A percentile compares a stretch with the other conserved stretches of the same genome.
Evolutionary conservation across 2,329 filamentous ascomycete genomes (phyloP).

Genomic region (Rhinocladiella mackenziei): DNA sequence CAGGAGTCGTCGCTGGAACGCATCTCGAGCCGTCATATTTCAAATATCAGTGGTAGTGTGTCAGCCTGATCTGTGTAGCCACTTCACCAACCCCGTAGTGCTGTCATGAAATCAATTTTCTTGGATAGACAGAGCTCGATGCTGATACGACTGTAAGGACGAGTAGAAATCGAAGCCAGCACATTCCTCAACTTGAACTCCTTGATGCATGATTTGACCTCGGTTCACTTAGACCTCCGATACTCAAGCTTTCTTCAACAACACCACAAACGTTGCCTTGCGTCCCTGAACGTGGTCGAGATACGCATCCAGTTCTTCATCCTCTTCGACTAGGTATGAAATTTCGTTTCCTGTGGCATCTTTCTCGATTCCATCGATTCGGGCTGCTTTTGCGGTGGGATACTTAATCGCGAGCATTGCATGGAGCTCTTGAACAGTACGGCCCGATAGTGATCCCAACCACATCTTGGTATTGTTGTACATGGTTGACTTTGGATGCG

Average conservation of each 20-base stretch:
- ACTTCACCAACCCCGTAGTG: too few species aligned
- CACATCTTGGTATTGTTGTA: slow-evolving; percentile 50
- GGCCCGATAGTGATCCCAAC: slow-evolving; percentile 59
- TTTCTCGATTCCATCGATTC: slow-evolving; percentile 64
- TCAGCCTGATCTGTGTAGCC: too few species aligned
- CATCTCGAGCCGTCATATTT: too few species aligned
- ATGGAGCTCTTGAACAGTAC: slow-evolving; percentile 60
- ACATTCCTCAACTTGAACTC: too few species aligned
- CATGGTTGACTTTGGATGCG: slow-evolving; percentile 61
- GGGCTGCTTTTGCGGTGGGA: slow-evolving; percentile 55
- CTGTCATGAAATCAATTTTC: too few species aligned
- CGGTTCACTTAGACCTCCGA: too few species aligned
- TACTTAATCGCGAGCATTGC: slow-evolving; percentile 59
- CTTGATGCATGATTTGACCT: too few species aligned
- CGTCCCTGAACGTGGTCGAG: slow-evolving; percentile 58
- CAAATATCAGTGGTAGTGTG: too few species aligned
- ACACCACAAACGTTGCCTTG: slow-evolving; percentile 53
- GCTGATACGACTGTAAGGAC: too few species aligned
- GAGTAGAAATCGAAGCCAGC: too few species aligned
- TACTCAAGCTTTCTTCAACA: slow-evolving; percentile 32
- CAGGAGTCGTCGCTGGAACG: too few species aligned
- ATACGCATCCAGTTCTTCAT: slow-evolving; percentile 70
- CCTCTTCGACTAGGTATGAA: slow-evolving; percentile 61
- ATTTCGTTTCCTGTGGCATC: slow-evolving; percentile 54
- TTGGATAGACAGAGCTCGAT: too few species aligned